These are phyloP conservation scores for Fraxinus platypoda DNA, from an alignment of 305 asterid species.

Conservation along the genomic window DNA sequence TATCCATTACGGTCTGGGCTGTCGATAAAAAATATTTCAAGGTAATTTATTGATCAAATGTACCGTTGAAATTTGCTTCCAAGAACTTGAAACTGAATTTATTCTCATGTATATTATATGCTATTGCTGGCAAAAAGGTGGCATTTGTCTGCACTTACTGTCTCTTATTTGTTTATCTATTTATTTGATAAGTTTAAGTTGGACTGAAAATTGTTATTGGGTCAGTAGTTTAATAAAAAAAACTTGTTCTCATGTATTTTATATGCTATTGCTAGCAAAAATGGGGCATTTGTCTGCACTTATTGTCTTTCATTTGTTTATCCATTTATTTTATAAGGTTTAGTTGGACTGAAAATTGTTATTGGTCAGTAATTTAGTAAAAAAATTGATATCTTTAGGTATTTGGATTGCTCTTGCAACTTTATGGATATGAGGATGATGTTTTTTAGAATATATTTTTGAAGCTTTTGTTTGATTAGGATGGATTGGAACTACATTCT, in stretches of 20 bases:
- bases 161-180: no score
- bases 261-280: not conserved
- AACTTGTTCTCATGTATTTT: not conserved
- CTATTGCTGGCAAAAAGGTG: no score
- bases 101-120: no score
- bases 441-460: not conserved
- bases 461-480: not conserved
- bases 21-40: not conserved
- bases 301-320: no score
- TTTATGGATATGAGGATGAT: not conserved
- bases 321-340: not conserved
- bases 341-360: not conserved
- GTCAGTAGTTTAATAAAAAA: no score
- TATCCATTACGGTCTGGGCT: constrained; percentile 32
- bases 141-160: no score
- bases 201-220: no score
- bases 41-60: not conserved
- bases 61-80: not conserved
- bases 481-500: not conserved
- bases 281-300: not conserved
- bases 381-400: not conserved
- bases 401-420: not conserved
- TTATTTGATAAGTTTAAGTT: no score
- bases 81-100: not conserved
- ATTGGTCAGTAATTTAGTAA: not conserved